Percentiles rank a stretch among this genome's conserved stretches.
Evolutionary conservation across 73 alveolate genomes (phyloP).

Genomic region (Tetrahymena malaccensis): DNA sequence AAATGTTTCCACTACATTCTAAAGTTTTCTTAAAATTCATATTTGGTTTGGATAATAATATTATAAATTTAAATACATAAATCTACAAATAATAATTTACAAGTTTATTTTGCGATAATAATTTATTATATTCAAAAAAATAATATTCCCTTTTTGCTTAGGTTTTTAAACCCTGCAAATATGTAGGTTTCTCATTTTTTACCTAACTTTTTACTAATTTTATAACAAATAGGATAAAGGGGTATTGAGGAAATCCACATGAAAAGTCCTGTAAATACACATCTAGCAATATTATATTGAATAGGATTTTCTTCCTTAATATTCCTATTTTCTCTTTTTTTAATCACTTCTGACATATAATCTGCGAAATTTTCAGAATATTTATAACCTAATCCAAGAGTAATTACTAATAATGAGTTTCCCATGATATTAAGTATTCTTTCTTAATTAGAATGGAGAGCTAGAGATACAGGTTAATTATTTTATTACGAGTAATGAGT

Average conservation of each 20-base stretch:
- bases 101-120: too few species aligned
- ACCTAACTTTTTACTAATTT: background rate
- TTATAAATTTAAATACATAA: too few species aligned
- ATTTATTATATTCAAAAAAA: background rate
- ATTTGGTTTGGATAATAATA: background rate
- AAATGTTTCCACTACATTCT: background rate
- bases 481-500: background rate
- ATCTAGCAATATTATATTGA: background rate
- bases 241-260: background rate
- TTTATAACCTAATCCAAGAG: background rate
- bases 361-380: background rate
- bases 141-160: background rate
- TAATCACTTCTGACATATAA: background rate
- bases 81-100: background rate
- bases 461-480: background rate
- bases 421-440: background rate
- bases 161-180: background rate
- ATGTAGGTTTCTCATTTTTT: background rate
- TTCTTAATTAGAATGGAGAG: background rate
- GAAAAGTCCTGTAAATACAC: background rate
- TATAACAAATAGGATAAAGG: background rate
- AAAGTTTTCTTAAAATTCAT: background rate
- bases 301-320: background rate
- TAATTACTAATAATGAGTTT: background rate
- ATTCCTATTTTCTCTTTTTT: background rate